Conservation (phyloP, 306 rosid genomes). For the Astragalus membranaceus region DNA sequence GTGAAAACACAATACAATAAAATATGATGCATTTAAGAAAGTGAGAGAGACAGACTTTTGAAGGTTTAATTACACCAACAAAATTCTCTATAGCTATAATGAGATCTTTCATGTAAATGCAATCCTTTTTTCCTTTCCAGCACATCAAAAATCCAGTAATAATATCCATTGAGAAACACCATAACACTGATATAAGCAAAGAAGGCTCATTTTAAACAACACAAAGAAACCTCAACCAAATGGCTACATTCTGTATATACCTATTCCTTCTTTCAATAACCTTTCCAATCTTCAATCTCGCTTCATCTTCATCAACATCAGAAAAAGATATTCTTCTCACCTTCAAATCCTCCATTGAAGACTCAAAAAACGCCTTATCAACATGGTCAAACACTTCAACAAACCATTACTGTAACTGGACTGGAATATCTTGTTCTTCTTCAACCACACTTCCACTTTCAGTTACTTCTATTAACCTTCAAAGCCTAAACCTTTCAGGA, state of each 20-base stretch:
- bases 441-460: conserved; percentile 30
- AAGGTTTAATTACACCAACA: background rate
- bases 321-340: conserved; percentile 54
- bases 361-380: conserved; percentile 52
- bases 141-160: conserved; percentile 18
- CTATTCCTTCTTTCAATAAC: conserved; percentile 42
- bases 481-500: conserved; percentile 74
- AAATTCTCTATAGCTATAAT: conserved; percentile 31
- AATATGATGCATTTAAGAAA: background rate
- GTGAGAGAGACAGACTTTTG: background rate
- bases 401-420: conserved; percentile 70
- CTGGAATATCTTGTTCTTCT: conserved; percentile 60
- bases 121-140: conserved; percentile 15
- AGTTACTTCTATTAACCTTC: conserved; percentile 63
- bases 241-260: conserved; percentile 42
- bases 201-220: conserved; percentile 1
- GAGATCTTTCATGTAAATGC: conserved; percentile 27
- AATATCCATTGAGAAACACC: conserved; percentile 15
- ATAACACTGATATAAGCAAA: conserved; percentile 29
- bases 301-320: conserved; percentile 41
- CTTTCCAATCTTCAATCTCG: conserved; percentile 31
- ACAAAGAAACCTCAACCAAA: conserved; percentile 42
- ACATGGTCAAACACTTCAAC: conserved; percentile 65
- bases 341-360: conserved; percentile 72
- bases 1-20: conserved; percentile 12